A percentile compares a stretch with the other conserved stretches of the same genome.
Conservation (phyloP, 2,329 filamentous ascomycete species). For the Fusarium euwallaceae region DNA sequence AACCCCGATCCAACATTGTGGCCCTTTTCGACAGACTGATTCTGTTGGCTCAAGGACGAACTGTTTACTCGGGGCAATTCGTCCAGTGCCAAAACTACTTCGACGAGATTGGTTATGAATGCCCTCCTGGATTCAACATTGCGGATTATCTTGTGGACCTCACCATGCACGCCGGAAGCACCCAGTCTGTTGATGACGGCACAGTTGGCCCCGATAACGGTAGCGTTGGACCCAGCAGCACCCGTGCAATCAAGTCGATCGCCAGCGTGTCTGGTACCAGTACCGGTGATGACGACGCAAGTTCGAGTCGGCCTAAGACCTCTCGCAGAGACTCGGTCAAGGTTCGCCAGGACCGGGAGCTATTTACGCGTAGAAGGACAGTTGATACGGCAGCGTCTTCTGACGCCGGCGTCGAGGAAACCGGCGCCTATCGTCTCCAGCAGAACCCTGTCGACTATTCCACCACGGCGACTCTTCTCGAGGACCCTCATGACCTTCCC, state of each 20-base stretch:
- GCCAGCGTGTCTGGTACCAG: conserved; percentile 85
- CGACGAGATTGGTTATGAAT: conserved; percentile 89
- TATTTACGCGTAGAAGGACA: conserved; percentile 84
- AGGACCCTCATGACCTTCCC: conserved; percentile 76
- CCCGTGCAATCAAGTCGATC: conserved; percentile 89
- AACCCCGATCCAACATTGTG: conserved; percentile 97
- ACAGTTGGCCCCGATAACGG: conserved; percentile 66
- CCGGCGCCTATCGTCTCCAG: conserved; percentile 65
- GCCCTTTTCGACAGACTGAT: conserved; percentile 96
- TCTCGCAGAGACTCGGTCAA: conserved; percentile 86
- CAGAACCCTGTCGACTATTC: conserved; percentile 55
- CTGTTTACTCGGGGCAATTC: conserved; percentile 95
- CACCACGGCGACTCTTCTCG: conserved; percentile 71
- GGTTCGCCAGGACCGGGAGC: conserved; percentile 87
- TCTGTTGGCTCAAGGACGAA: conserved; percentile 87
- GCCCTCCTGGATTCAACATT: conserved; percentile 97
- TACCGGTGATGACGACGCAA: conserved; percentile 75
- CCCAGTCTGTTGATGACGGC: conserved; percentile 68
- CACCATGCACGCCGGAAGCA: conserved; percentile 90
- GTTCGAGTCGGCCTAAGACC: conserved; percentile 71
- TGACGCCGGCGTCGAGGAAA: conserved; percentile 65
- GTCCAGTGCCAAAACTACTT: conserved; percentile 92
- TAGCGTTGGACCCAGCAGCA: conserved; percentile 86
- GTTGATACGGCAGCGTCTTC: conserved; percentile 74
- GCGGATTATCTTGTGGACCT: conserved; percentile 97